Evolutionary conservation across 495 filamentous ascomycete species (phyloP).

Genomic region (Penicillium roqueforti): DNA sequence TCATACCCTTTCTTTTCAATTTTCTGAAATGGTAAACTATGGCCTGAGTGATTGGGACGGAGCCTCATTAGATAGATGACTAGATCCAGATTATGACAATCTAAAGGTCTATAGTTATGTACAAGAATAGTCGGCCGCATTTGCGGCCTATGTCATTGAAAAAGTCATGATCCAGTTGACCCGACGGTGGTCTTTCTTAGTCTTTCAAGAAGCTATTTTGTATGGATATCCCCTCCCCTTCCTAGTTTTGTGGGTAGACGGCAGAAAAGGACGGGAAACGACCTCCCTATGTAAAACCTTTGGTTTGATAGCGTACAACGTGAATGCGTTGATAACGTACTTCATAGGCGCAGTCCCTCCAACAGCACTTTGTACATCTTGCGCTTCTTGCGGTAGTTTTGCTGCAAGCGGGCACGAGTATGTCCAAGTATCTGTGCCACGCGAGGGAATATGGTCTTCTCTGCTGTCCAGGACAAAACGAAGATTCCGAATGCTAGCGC

Average conservation of each 20-base stretch:
- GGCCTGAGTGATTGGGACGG: neutral
- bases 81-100: neutral
- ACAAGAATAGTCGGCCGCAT: no score
- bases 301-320: conserved; percentile 15
- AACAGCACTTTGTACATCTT: conserved; percentile 83
- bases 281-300: no score
- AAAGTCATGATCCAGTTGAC: no score
- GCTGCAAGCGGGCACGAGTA: conserved; percentile 50
- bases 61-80: neutral
- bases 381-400: conserved; percentile 62
- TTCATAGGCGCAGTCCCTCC: conserved; percentile 60
- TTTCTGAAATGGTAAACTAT: neutral
- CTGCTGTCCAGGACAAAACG: conserved; percentile 60
- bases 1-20: conserved; percentile 22
- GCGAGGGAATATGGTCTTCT: conserved; percentile 63
- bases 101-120: conserved; percentile 10
- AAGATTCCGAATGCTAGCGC: conserved; percentile 65
- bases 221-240: no score
- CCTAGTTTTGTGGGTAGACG: no score
- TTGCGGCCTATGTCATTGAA: no score
- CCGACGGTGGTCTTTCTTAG: no score
- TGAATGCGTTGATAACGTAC: conserved; percentile 3
- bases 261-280: no score
- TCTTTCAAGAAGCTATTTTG: no score
- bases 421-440: conserved; percentile 66